Base-by-base conservation (phyloP, 441 rosid species). In the Gossypium davidsonii region DNA sequence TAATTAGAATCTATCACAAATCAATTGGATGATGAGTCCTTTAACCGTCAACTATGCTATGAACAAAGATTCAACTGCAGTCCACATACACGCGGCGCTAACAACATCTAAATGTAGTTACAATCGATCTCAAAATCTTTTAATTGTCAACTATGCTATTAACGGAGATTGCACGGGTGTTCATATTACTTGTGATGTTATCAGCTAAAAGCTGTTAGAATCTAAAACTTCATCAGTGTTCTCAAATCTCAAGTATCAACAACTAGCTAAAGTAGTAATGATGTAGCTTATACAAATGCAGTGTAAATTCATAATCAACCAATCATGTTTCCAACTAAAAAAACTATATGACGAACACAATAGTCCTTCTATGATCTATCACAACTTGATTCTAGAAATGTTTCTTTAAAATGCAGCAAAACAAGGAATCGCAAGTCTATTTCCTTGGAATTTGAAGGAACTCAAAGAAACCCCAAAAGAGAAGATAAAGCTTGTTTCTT, bases 261-360 rank as follows among this genome's bases (percentile, higher is more conserved):
- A 44, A 61, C 42, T 57, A 12, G 56, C 74, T 68, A 57, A 34
- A 72, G 31, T 17, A 25, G 52, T 46, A 62, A 53, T 37, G 14
- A 61, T 61, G 48, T 8, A 67, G 28, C 39, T 18, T 39, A 71
- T 76, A 64, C 73, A 63, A 39, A 71, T 60, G 69, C 28, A 67
- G 72, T 34, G 56, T 25, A 67, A 23, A 23, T 56, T 28, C 44
- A 23, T 53, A 49, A 65, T 6, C 52, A 55, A 44, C 39, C 15
- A 28, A 52, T 14, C 52, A 56, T 46, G 31, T 21, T 69, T 28
- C 61, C 65, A 42, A 25, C 39, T 44, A 70, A 28, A 65, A 67
- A 44, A 37, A 39, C 28, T 17, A 68, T n/a, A 34, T 52, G 74
- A 70, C 21, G 17, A 28, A 62, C 46, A 44, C 21, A 18, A 25